Evolutionary conservation across 164 flowering plant genomes (phyloP).

Genomic region (Cinnamomum chago): DNA sequence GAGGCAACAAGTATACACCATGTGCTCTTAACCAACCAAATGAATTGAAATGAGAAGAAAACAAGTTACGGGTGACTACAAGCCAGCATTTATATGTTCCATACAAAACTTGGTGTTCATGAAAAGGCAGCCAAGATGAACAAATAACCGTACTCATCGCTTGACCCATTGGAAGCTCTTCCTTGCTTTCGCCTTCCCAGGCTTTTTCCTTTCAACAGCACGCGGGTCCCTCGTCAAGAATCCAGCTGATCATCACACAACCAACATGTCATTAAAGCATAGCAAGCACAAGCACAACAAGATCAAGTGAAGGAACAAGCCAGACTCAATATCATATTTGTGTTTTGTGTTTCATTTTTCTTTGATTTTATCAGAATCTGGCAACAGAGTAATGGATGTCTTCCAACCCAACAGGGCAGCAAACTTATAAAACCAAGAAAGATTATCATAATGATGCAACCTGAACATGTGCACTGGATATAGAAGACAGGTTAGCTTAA

Average conservation of each 20-base stretch:
- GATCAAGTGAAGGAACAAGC: too few relatives aligned
- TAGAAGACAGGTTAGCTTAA: too few relatives aligned
- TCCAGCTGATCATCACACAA: constrained; percentile 46
- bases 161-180: constrained; percentile 99
- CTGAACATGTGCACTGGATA: too few relatives aligned
- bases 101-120: constrained; percentile 16
- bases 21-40: not conserved
- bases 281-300: not conserved
- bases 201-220: constrained; percentile 95
- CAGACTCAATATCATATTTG: too few relatives aligned
- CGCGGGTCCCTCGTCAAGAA: constrained; percentile 91
- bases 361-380: too few relatives aligned
- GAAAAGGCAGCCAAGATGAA: not conserved
- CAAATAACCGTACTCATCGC: constrained; percentile 43
- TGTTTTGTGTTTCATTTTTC: too few relatives aligned
- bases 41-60: not conserved
- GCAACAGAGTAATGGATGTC: too few relatives aligned
- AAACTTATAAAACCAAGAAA: too few relatives aligned
- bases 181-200: constrained; percentile 97
- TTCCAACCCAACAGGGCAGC: too few relatives aligned
- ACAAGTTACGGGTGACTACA: not conserved
- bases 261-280: not conserved
- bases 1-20: not conserved
- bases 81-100: not conserved
- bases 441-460: too few relatives aligned